A percentile compares a stretch with the other conserved stretches of the same genome.
Evolutionary conservation across 192 early-diverging fungal genomes (phyloP).

Genomic region (Radiomyces spectabilis): DNA sequence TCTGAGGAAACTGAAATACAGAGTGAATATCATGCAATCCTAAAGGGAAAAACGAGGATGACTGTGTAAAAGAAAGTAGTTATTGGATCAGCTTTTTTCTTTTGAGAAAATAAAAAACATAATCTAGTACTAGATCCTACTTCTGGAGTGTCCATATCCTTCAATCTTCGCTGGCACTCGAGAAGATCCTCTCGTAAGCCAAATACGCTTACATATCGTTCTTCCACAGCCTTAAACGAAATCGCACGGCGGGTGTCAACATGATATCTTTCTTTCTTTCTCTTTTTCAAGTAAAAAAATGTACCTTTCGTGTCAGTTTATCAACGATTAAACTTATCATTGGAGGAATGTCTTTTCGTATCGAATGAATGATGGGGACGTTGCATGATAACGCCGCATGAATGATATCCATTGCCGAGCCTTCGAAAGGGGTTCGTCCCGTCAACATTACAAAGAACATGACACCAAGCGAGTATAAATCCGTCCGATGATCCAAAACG

Average conservation of each 20-base stretch:
- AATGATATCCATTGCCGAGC: constrained; percentile 10
- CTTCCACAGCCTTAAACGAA: constrained; percentile 21
- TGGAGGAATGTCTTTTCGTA: constrained; percentile 10
- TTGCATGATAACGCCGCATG: constrained; percentile 5
- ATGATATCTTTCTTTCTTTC: background rate
- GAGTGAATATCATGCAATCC: constrained; percentile 13
- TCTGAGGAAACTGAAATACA: constrained; percentile 6
- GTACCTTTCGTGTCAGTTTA: constrained; percentile 19
- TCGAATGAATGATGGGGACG: constrained; percentile 7
- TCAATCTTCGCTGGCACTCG: constrained; percentile 11
- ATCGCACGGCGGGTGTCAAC: no score
- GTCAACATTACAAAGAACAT: constrained; percentile 16
- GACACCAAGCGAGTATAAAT: constrained; percentile 20
- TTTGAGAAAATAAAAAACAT: background rate
- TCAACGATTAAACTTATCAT: constrained; percentile 17
- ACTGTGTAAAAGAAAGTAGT: background rate
- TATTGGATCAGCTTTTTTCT: background rate
- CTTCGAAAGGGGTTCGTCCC: constrained; percentile 4
- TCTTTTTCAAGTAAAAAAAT: background rate
- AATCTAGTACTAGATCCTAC: no score
- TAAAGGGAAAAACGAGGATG: constrained; percentile 10
- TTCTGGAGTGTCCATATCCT: background rate
- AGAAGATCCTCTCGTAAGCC: constrained; percentile 15
- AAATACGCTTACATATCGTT: constrained; percentile 18
- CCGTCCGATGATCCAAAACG: constrained; percentile 15